These are phyloP conservation scores for Centaurea solstitialis DNA, from an alignment of 129 eudicot genomes.

Conservation along the genomic window DNA sequence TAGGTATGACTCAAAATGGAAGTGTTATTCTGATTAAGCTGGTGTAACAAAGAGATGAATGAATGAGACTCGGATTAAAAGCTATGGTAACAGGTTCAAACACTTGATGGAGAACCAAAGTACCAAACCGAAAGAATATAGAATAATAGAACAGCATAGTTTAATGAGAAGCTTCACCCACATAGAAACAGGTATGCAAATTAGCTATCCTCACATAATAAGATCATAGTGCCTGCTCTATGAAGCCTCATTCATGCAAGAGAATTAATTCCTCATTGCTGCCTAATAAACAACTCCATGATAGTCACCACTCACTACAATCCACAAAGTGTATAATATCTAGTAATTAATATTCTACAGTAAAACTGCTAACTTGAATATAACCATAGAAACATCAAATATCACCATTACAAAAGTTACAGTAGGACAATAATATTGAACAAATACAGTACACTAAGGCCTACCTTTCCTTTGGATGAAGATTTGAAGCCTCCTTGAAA, in stretches of 20 bases:
- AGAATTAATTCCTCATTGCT: not conserved
- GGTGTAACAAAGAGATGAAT: not conserved
- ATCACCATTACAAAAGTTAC: not conserved
- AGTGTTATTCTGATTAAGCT: not conserved
- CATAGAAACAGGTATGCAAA: not conserved
- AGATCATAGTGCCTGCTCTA: not conserved
- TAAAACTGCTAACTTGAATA: not conserved
- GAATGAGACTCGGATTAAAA: not conserved
- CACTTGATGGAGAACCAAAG: not conserved
- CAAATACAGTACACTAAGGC: constrained; percentile 2
- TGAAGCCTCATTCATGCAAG: not conserved
- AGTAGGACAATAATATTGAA: not conserved
- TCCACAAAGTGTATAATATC: not conserved
- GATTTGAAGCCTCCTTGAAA: constrained; percentile 65
- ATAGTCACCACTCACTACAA: not conserved
- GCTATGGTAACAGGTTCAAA: not conserved
- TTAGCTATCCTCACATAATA: not conserved
- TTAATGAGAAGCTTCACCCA: not conserved
- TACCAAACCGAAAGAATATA: not conserved
- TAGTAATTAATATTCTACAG: not conserved
- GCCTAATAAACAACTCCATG: not conserved
- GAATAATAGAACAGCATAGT: not conserved
- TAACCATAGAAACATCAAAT: not conserved
- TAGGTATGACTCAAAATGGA: not conserved
- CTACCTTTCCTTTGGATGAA: constrained; percentile 76